Evolutionary conservation across 257 asterid genomes (phyloP).

Genomic region (Forsythia viridissima): DNA sequence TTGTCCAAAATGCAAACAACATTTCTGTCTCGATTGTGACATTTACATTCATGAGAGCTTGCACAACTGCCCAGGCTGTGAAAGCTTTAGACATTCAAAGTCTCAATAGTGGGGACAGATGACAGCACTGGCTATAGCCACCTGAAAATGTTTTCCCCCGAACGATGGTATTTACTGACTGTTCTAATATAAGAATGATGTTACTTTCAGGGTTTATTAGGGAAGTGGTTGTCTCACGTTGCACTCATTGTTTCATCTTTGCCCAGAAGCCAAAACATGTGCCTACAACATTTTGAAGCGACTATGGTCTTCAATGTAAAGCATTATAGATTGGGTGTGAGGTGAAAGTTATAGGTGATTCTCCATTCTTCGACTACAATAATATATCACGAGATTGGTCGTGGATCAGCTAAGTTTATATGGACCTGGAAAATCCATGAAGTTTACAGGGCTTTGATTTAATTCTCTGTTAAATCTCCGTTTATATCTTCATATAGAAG

Average conservation of each 20-base stretch:
- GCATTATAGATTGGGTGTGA: not conserved
- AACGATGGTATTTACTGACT: too few relatives aligned
- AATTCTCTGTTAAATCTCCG: too few relatives aligned
- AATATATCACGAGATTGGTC: not conserved
- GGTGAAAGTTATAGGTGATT: not conserved
- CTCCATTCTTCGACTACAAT: not conserved
- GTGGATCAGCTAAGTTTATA: too few relatives aligned
- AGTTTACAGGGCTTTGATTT: not conserved
- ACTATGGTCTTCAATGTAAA: too few relatives aligned
- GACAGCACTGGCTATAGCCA: conserved; percentile 13
- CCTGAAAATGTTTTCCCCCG: not conserved
- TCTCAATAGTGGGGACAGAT: conserved; percentile 32
- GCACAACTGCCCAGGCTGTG: conserved; percentile 98
- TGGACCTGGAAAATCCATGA: not conserved
- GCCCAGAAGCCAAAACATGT: not conserved
- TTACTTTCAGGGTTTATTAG: not conserved
- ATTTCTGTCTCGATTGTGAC: conserved; percentile 92
- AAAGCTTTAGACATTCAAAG: conserved; percentile 67
- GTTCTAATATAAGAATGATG: too few relatives aligned
- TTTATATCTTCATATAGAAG: not conserved
- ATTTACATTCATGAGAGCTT: conserved; percentile 95
- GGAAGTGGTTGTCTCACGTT: not conserved
- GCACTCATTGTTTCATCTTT: not conserved
- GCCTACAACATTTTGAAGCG: not conserved
- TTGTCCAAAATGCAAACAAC: conserved; percentile 87